phyloP scores from a whole-genome alignment of 2,329 filamentous ascomycete genomes.

The Cytospora mali region DNA sequence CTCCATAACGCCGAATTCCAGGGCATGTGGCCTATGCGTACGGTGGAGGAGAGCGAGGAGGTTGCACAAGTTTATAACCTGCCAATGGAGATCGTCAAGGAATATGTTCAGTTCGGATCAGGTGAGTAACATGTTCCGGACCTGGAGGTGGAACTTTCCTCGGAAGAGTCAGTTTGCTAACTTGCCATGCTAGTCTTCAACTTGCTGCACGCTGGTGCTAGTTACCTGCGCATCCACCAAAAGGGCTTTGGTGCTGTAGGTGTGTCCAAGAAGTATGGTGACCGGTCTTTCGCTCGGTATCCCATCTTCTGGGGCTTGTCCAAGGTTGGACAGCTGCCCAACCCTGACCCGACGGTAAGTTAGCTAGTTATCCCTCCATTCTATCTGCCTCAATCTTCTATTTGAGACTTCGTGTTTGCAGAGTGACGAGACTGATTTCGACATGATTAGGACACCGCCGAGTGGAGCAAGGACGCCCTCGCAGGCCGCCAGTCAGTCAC shows the following conservation, averaged over 20 bases:
- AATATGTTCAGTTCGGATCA: conserved; percentile 67
- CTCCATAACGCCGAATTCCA: conserved; percentile 71
- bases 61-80: conserved; percentile 67
- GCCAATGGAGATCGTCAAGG: conserved; percentile 53
- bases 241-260: conserved; percentile 69
- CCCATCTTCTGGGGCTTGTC: conserved; percentile 70
- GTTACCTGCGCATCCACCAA: conserved; percentile 67
- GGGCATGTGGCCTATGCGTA: conserved; percentile 67
- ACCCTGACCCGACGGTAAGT: conserved; percentile 59
- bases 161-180: conserved; percentile 61
- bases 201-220: conserved; percentile 66
- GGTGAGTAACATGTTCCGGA: conserved; percentile 10
- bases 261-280: conserved; percentile 69
- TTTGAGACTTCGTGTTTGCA: too few species aligned
- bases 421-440: background rate
- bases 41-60: conserved; percentile 60
- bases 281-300: conserved; percentile 66
- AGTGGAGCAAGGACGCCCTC: conserved; percentile 54
- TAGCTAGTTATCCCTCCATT: background rate
- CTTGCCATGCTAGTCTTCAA: conserved; percentile 58
- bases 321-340: conserved; percentile 65
- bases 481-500: conserved; percentile 45
- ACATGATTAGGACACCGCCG: conserved; percentile 52
- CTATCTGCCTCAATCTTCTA: background rate
- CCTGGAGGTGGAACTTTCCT: conserved; percentile 57